A percentile compares a stretch with the other conserved stretches of the same genome.
Evolutionary conservation across 2,329 filamentous ascomycete genomes (phyloP).

Genomic region (Stylonectria norvegica): DNA sequence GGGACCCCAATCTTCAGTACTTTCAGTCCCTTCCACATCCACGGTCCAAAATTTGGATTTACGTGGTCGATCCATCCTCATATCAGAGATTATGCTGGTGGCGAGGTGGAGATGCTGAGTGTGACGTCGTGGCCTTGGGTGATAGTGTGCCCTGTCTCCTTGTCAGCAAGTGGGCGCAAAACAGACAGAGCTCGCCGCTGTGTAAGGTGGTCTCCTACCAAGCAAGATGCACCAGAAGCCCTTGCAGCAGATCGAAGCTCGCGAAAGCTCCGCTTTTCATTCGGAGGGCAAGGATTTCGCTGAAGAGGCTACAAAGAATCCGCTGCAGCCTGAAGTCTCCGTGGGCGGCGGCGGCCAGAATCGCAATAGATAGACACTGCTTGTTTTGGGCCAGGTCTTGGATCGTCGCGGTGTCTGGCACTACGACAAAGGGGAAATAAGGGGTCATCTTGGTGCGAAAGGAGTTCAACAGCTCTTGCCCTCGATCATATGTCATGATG

Average conservation of each 20-base stretch:
- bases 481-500: conserved; percentile 19
- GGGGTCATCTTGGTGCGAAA: conserved; percentile 25
- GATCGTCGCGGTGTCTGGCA: conserved; percentile 16
- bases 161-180: conserved; percentile 8
- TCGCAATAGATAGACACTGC: conserved; percentile 27
- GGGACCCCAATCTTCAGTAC: conserved; percentile 14
- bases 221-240: conserved; percentile 29
- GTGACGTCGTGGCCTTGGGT: conserved; percentile 26
- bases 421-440: conserved; percentile 30
- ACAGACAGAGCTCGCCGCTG: no score
- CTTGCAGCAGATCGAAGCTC: conserved; percentile 30
- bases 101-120: conserved; percentile 31
- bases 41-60: conserved; percentile 28
- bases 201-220: no score
- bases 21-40: conserved; percentile 18
- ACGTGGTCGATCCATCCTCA: conserved; percentile 29
- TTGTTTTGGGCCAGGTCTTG: conserved; percentile 19
- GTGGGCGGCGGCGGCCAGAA: conserved; percentile 26
- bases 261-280: conserved; percentile 24
- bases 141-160: conserved; percentile 30
- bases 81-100: conserved; percentile 30
- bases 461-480: conserved; percentile 24
- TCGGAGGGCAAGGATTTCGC: conserved; percentile 23
- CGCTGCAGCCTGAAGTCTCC: conserved; percentile 23
- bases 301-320: conserved; percentile 26